phyloP scores from a whole-genome alignment of 768 basidiomycete species.

The Tulasnella sp. region DNA sequence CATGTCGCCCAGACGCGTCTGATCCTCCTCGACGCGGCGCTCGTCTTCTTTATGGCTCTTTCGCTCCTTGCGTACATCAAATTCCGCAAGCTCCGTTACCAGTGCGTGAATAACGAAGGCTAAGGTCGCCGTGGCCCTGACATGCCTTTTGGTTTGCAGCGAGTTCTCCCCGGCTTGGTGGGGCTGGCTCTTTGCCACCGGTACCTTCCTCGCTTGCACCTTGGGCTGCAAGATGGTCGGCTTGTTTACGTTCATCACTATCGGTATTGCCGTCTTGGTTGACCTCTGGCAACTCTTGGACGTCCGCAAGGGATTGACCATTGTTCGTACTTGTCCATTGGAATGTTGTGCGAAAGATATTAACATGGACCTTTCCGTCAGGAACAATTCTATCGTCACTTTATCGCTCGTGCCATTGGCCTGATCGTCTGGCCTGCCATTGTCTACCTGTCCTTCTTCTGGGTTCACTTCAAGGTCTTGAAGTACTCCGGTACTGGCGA shows the following conservation, averaged over 20 bases:
- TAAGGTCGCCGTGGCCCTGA: neutral
- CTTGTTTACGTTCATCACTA: constrained; percentile 73
- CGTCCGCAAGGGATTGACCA: constrained; percentile 60
- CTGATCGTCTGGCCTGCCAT: constrained; percentile 82
- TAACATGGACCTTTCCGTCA: constrained; percentile 26
- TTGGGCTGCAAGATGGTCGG: constrained; percentile 99
- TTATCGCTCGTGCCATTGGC: constrained; percentile 69
- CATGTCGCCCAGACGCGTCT: constrained; percentile 94
- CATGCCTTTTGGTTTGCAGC: constrained; percentile 30
- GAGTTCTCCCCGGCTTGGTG: constrained; percentile 90
- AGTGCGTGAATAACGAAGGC: constrained; percentile 30
- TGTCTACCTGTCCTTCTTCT: constrained; percentile 93
- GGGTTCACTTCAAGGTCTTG: constrained; percentile 83
- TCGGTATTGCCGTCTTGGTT: constrained; percentile 83
- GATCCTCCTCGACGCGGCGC: constrained; percentile 85
- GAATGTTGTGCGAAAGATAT: neutral
- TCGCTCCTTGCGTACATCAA: constrained; percentile 89
- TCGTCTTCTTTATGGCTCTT: constrained; percentile 92
- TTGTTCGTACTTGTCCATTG: constrained; percentile 37
- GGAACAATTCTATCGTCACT: constrained; percentile 87
- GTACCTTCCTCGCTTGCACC: constrained; percentile 88
- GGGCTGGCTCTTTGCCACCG: constrained; percentile 85
- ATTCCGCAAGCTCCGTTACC: constrained; percentile 89
- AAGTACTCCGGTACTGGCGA: constrained; percentile 87
- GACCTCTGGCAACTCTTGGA: constrained; percentile 95